Evolutionary conservation across 2,329 filamentous ascomycete genomes (phyloP).

Genomic region (Apiospora phragmitis): DNA sequence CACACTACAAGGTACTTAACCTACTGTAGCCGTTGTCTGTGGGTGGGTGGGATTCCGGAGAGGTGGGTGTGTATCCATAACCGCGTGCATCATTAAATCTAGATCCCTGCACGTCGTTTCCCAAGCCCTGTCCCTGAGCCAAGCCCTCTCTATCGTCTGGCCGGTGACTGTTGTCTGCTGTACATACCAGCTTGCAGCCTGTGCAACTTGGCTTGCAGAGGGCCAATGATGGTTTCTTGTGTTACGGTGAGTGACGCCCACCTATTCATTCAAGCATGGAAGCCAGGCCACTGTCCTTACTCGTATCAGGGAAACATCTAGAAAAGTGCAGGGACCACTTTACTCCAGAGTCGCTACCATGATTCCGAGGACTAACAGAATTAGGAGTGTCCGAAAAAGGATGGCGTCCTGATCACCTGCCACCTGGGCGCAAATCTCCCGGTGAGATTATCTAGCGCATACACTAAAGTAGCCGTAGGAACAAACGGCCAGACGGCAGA

Average conservation of each 20-base stretch:
- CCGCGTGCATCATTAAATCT: not conserved
- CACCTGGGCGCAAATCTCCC: not conserved
- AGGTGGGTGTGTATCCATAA: slow-evolving; percentile 1
- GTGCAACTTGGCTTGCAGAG: not conserved
- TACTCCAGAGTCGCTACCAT: not conserved
- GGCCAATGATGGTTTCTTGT: not conserved
- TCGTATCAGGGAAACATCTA: not conserved
- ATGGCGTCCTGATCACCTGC: not conserved
- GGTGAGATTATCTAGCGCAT: not conserved
- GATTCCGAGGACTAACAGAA: not conserved
- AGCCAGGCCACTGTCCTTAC: not conserved
- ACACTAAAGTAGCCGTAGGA: not conserved
- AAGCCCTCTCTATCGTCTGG: not conserved
- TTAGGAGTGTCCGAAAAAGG: not conserved
- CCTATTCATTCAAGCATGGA: not conserved
- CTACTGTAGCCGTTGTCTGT: too few relatives aligned
- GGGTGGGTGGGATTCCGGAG: not conserved
- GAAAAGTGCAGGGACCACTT: not conserved
- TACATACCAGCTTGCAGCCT: not conserved
- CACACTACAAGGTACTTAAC: too few relatives aligned
- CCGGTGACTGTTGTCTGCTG: not conserved
- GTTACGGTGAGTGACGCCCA: not conserved
- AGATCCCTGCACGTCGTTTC: not conserved
- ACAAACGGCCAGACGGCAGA: not conserved
- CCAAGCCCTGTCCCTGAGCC: too few relatives aligned